A percentile compares a stretch with the other conserved stretches of the same genome.
These are phyloP conservation scores for Thinopyrum elongatum DNA, from an alignment of 176 grass and related monocot genomes.

Conservation along the genomic window DNA sequence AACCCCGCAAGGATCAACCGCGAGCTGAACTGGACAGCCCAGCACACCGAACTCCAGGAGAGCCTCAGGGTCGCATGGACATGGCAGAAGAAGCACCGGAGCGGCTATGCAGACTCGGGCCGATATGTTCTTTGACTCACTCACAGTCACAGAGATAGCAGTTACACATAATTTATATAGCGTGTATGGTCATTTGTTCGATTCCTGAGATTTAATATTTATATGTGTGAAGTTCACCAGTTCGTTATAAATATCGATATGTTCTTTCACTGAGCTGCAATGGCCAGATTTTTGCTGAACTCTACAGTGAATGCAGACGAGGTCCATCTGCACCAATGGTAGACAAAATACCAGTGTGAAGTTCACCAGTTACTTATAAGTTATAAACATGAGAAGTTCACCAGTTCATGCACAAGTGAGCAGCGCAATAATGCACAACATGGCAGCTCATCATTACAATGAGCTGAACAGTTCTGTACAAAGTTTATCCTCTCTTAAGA, in stretches of 20 bases:
- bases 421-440: conserved; percentile 22
- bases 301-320: background rate
- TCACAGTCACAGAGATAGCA: conserved; percentile 35
- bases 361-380: no score
- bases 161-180: conserved; percentile 35
- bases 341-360: background rate
- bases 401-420: conserved; percentile 2
- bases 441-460: background rate
- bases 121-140: conserved; percentile 28
- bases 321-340: background rate
- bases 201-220: conserved; percentile 27
- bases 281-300: background rate
- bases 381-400: no score
- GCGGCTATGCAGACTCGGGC: conserved; percentile 56
- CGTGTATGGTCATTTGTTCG: conserved; percentile 33
- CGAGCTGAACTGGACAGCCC: conserved; percentile 87
- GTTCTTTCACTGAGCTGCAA: background rate
- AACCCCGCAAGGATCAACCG: conserved; percentile 68
- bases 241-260: conserved; percentile 26
- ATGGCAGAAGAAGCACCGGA: conserved; percentile 79
- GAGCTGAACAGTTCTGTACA: no score
- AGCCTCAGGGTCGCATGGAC: conserved; percentile 76
- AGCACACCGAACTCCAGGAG: conserved; percentile 63
- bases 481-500: conserved; percentile 5
- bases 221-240: conserved; percentile 3